Evolutionary conservation across 2,329 filamentous ascomycete genomes (phyloP).

Genomic region (Mycosphaerella sp.): DNA sequence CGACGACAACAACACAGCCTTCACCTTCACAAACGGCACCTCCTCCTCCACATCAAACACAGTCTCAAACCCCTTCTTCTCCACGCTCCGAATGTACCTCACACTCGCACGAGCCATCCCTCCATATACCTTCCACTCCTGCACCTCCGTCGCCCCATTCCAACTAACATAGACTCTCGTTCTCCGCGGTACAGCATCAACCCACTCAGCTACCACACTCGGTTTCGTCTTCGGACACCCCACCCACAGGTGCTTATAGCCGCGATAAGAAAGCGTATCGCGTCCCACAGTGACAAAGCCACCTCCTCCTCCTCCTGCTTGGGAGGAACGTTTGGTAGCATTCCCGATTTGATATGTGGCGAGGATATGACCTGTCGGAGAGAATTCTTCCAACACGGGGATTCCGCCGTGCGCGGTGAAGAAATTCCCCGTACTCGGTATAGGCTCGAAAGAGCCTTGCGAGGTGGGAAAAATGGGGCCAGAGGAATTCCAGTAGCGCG

Average conservation of each 20-base stretch:
- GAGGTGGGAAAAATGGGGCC: conserved; percentile 19
- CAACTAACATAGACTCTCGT: conserved; percentile 45
- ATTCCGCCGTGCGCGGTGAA: conserved; percentile 21
- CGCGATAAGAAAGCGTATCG: conserved; percentile 19
- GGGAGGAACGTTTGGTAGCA: conserved; percentile 3
- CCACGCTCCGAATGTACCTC: conserved; percentile 11
- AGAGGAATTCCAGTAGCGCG: conserved; percentile 13
- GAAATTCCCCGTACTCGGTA: conserved; percentile 14
- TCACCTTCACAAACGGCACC: conserved; percentile 15
- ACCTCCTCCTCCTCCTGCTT: no score
- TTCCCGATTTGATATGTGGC: conserved; percentile 21
- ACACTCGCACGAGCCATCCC: conserved; percentile 15
- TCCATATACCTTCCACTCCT: conserved; percentile 37
- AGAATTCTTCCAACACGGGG: conserved; percentile 22
- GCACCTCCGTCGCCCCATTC: conserved; percentile 44
- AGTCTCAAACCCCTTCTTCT: conserved; percentile 22
- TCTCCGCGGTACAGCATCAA: neutral
- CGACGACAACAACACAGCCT: conserved; percentile 8
- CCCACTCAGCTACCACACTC: conserved; percentile 6
- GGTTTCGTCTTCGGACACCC: conserved; percentile 20
- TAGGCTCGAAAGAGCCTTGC: conserved; percentile 17
- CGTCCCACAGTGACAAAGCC: conserved; percentile 6
- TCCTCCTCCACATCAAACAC: conserved; percentile 11
- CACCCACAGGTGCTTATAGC: conserved; percentile 20
- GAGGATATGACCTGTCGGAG: conserved; percentile 9